A percentile compares a stretch with the other conserved stretches of the same genome.
Conservation (phyloP, 805 yeast species). For the Wickerhamomyces pijperi region DNA sequence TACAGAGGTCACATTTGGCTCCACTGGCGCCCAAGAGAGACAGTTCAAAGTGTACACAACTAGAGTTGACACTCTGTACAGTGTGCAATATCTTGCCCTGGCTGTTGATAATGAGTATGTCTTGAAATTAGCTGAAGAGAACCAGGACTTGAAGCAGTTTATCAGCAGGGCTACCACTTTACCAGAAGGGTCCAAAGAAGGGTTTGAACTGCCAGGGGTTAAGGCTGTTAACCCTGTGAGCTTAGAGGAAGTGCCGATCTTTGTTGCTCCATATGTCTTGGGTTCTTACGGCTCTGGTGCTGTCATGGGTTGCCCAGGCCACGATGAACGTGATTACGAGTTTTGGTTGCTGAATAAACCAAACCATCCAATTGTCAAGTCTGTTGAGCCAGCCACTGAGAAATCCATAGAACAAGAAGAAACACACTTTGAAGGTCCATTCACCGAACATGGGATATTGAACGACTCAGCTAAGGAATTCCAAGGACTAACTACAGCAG, state of each 20-base stretch:
- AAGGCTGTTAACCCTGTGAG: slow-evolving; percentile 51
- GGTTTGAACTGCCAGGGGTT: slow-evolving; percentile 37
- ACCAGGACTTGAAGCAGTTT: slow-evolving; percentile 34
- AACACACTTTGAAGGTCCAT: slow-evolving; percentile 23
- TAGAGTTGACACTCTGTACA: slow-evolving; percentile 77
- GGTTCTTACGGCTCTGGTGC: slow-evolving; percentile 83
- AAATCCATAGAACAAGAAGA: too few species aligned
- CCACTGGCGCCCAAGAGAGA: slow-evolving; percentile 12
- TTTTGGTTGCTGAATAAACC: slow-evolving; percentile 69
- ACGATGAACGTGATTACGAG: slow-evolving; percentile 71
- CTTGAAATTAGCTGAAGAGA: slow-evolving; percentile 22
- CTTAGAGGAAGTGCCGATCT: slow-evolving; percentile 51
- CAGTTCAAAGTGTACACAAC: slow-evolving; percentile 64
- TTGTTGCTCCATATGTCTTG: slow-evolving; percentile 84
- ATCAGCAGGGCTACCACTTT: slow-evolving; percentile 25
- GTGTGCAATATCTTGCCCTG: slow-evolving; percentile 76
- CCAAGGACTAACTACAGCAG: slow-evolving; percentile 34
- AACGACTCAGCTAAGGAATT: slow-evolving; percentile 36
- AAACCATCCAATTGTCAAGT: slow-evolving; percentile 9
- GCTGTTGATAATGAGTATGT: slow-evolving; percentile 62
- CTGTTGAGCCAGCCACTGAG: too few species aligned
- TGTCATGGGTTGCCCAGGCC: slow-evolving; percentile 97
- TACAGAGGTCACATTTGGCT: slow-evolving; percentile 48
- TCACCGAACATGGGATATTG: slow-evolving; percentile 34
- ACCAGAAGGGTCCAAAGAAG: slow-evolving; percentile 44